A percentile compares a stretch with the other conserved stretches of the same genome.
phyloP scores from a whole-genome alignment of 176 grass and related monocot genomes.

The Areca catechu region DNA sequence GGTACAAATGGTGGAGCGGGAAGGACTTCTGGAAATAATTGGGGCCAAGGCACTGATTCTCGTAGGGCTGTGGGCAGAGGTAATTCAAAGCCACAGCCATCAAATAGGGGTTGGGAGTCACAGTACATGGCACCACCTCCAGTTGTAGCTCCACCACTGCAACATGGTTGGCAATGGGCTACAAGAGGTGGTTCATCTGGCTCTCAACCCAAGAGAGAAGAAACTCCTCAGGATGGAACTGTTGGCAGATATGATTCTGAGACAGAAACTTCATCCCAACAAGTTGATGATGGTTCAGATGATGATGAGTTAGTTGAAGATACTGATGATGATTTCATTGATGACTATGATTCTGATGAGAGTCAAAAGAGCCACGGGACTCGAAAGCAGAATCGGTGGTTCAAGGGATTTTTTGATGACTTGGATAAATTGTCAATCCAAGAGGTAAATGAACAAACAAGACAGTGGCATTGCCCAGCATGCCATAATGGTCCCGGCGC shows the following conservation, averaged over 20 bases:
- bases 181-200: constrained; percentile 30
- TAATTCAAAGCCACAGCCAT: constrained; percentile 26
- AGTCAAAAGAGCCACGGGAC: constrained; percentile 60
- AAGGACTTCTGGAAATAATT: constrained; percentile 25
- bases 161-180: constrained; percentile 52
- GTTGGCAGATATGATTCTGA: constrained; percentile 15
- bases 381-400: constrained; percentile 64
- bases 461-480: constrained; percentile 67
- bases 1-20: constrained; percentile 32
- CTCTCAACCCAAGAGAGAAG: constrained; percentile 32
- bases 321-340: constrained; percentile 44
- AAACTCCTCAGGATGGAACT: constrained; percentile 24
- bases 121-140: constrained; percentile 24
- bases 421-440: constrained; percentile 48
- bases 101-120: constrained; percentile 25
- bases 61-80: constrained; percentile 28
- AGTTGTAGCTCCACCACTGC: constrained; percentile 34
- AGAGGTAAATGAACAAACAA: constrained; percentile 48
- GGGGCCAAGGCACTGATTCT: constrained; percentile 28
- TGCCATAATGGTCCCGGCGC: constrained; percentile 90
- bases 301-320: constrained; percentile 47
- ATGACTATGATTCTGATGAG: constrained; percentile 70
- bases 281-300: constrained; percentile 24
- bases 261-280: constrained; percentile 7
- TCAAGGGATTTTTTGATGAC: constrained; percentile 57